A percentile compares a stretch with the other conserved stretches of the same genome.
These are phyloP conservation scores for Zychaea mexicana DNA, from an alignment of 371 early-diverging fungal species.

Conservation along the genomic window DNA sequence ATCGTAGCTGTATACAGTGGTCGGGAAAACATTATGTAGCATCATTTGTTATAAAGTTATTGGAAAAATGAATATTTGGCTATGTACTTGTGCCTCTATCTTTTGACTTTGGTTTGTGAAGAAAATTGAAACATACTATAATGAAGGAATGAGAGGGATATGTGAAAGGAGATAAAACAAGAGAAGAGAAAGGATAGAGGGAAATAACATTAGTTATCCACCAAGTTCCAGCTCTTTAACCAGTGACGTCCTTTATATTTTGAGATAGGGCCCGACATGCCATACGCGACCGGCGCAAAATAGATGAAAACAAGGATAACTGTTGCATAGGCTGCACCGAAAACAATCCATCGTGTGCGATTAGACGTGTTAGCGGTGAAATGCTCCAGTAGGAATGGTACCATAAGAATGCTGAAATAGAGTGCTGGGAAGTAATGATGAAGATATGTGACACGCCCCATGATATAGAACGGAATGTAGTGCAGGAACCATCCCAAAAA, in stretches of 20 bases:
- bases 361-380: slow-evolving; percentile 34
- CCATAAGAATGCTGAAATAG: slow-evolving; percentile 89
- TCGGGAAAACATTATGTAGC: no score
- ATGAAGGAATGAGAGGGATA: background rate
- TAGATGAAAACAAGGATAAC: slow-evolving; percentile 66
- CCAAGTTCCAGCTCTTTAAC: slow-evolving; percentile 60
- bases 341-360: slow-evolving; percentile 34
- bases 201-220: slow-evolving; percentile 15
- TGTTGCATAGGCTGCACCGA: slow-evolving; percentile 47
- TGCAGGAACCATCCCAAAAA: slow-evolving; percentile 95
- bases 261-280: slow-evolving; percentile 77
- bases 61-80: no score
- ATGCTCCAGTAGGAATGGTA: slow-evolving; percentile 77
- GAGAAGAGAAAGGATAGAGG: background rate
- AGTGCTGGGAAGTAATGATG: slow-evolving; percentile 99
- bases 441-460: slow-evolving; percentile 97
- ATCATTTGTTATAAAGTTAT: no score
- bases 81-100: no score
- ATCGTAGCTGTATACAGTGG: no score
- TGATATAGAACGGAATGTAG: slow-evolving; percentile 96
- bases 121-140: no score
- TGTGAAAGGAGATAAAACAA: background rate
- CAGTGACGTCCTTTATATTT: slow-evolving; percentile 55
- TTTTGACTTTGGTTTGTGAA: no score
- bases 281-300: slow-evolving; percentile 87